phyloP scores from a whole-genome alignment of 2,329 filamentous ascomycete species.

The Neofusicoccum laricinum region DNA sequence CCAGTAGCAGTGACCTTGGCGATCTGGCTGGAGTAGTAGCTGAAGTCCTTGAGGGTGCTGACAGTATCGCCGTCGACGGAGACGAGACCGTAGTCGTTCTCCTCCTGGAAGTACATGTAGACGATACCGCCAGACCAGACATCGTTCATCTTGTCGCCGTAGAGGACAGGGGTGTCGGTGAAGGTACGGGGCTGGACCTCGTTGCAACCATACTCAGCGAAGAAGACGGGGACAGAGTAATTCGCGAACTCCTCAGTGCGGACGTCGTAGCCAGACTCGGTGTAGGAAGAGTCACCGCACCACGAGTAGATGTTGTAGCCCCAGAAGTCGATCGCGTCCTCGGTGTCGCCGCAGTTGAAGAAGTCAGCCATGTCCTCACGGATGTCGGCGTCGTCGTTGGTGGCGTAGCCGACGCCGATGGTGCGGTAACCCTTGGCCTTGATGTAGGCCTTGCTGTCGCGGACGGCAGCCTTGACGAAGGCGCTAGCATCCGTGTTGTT shows the following conservation, averaged over 20 bases:
- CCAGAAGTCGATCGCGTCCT: conserved; percentile 86
- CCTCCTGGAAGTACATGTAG: conserved; percentile 97
- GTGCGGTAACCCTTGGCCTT: conserved; percentile 70
- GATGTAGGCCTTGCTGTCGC: conserved; percentile 95
- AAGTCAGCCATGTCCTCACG: conserved; percentile 81
- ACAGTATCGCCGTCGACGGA: conserved; percentile 58
- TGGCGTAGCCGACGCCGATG: conserved; percentile 91
- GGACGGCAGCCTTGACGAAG: conserved; percentile 96
- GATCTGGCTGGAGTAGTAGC: conserved; percentile 67
- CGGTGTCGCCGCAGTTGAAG: conserved; percentile 78
- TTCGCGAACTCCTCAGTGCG: conserved; percentile 82
- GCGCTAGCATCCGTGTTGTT: conserved; percentile 89
- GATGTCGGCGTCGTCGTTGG: conserved; percentile 85
- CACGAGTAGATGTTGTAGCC: conserved; percentile 99
- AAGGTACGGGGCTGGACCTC: conserved; percentile 69
- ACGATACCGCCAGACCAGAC: conserved; percentile 97
- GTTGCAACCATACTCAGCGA: conserved; percentile 98
- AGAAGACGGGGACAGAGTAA: conserved; percentile 95
- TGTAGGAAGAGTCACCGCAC: conserved; percentile 83
- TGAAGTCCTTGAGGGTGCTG: conserved; percentile 71
- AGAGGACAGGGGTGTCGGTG: conserved; percentile 80
- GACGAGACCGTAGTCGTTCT: conserved; percentile 84
- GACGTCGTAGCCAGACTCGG: conserved; percentile 72
- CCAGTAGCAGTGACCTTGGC: conserved; percentile 63
- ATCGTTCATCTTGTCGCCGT: conserved; percentile 72